Evolutionary conservation across 495 filamentous ascomycete genomes (phyloP).

Genomic region (Penicillium chermesinum): DNA sequence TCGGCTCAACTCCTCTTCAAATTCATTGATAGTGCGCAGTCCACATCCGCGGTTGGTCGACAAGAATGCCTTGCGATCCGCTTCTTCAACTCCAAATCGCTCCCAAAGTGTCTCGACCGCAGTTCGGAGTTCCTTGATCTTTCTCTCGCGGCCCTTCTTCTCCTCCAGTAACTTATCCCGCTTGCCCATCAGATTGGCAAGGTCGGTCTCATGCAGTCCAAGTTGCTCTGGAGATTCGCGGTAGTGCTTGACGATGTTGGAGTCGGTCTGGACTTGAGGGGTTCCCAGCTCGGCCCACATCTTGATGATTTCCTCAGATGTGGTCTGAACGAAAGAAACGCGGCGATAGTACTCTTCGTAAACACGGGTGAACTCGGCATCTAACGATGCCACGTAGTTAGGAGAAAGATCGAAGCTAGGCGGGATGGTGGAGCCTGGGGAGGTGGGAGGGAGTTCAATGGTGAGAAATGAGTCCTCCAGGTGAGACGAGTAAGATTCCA

Average conservation of each 20-base stretch:
- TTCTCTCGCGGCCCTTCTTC: constrained; percentile 79
- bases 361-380: constrained; percentile 85
- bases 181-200: constrained; percentile 63
- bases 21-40: constrained; percentile 84
- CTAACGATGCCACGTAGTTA: constrained; percentile 78
- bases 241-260: constrained; percentile 77
- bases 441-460: constrained; percentile 74
- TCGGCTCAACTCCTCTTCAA: constrained; percentile 79
- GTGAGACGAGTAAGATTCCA: constrained; percentile 91
- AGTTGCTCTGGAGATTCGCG: constrained; percentile 88
- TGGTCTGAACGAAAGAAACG: constrained; percentile 63
- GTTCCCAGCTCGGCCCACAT: constrained; percentile 94
- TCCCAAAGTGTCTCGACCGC: constrained; percentile 84
- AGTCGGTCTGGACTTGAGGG: constrained; percentile 87
- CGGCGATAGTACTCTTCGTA: constrained; percentile 92
- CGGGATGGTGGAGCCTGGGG: constrained; percentile 66
- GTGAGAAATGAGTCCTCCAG: constrained; percentile 81
- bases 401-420: constrained; percentile 83
- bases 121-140: constrained; percentile 66
- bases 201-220: constrained; percentile 80
- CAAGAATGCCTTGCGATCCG: constrained; percentile 78
- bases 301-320: constrained; percentile 81
- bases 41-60: constrained; percentile 70
- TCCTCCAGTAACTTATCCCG: constrained; percentile 88
- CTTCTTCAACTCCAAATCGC: constrained; percentile 74